Evolutionary conservation across 352 stramenopile species (phyloP), one percentile per base, ranked within the genome.

Genomic region (Phytopythium litorale): DNA sequence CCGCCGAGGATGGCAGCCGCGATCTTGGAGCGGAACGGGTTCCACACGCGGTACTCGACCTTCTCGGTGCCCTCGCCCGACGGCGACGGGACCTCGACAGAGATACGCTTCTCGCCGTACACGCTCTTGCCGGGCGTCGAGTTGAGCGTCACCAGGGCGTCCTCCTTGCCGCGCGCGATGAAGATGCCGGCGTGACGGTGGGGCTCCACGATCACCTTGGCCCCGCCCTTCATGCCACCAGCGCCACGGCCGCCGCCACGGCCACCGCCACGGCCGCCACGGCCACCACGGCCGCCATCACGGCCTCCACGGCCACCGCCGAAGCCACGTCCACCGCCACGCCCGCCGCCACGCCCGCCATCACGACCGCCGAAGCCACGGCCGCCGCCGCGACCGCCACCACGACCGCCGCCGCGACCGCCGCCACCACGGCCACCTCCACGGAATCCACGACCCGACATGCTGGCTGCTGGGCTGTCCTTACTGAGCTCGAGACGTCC

Each of bases 21-120:
- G 45, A 99, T 87, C 91, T 99, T 99, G 56, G 96, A 99, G 66
- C 98, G 91, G 91, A 99, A 99, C 62, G 98, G 98, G 86, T 99
- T 99, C 98, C 98, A 99, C 62, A 99, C 97, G 65, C 98, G 94
- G 84, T 99, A 99, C 81, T 99, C 98, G 37, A 99, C 91, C 89
- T 99, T 99, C 66, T 96, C 91, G 0, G 90, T 90, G 58, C 89
- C 87, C 66, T 97, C 90, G 43, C 91, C 84, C 53, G 84, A 88
- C 43, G 93, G 89, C 15, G 89, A 77, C 8, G 96, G 88, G 40
- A 96, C 95, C 59, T 99, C 98, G 3, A 99, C 97, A 52, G 89
- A 98, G 67, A 99, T 99, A 70, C 96, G 87, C 85, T 99, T 99
- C 79, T 99, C 98, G 63, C 97, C 98, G 81, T 99, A 99, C 40